Conservation (phyloP, 306 rosid species). For the Inga laurina region DNA sequence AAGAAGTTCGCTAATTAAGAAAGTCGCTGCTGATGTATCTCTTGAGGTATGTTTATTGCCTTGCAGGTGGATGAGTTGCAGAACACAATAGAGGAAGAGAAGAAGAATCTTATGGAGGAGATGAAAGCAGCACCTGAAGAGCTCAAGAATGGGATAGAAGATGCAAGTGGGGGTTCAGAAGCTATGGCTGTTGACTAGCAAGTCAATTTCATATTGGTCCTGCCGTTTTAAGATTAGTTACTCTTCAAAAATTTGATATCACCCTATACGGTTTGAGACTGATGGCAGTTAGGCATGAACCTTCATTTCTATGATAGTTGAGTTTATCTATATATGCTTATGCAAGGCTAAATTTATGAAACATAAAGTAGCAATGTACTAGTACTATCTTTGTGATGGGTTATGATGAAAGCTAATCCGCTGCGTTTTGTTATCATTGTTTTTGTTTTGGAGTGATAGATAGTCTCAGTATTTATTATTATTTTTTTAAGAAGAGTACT, state of each 20-base stretch:
- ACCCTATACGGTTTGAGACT: neutral
- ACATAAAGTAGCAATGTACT: too few species aligned
- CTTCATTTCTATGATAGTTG: neutral
- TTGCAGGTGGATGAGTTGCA: constrained; percentile 91
- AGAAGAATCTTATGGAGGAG: constrained; percentile 62
- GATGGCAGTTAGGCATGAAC: neutral
- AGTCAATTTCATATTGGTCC: constrained; percentile 8
- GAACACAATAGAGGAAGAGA: constrained; percentile 87
- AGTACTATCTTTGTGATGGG: too few species aligned
- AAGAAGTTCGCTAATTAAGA: neutral
- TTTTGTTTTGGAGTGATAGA: too few species aligned
- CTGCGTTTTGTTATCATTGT: too few species aligned
- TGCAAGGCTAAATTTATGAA: too few species aligned
- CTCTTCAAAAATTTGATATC: neutral
- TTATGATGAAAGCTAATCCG: too few species aligned
- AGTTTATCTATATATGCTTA: too few species aligned
- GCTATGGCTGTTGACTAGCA: constrained; percentile 48
- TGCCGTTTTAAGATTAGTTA: constrained; percentile 26
- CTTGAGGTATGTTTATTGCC: neutral
- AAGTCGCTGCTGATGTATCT: constrained; percentile 2
- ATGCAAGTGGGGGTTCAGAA: constrained; percentile 13
- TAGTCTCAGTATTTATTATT: too few species aligned
- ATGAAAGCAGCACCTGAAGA: constrained; percentile 53
- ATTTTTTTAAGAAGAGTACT: too few species aligned
- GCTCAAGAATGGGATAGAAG: constrained; percentile 50